Evolutionary conservation across 2,329 filamentous ascomycete species (phyloP).

Genomic region (Colletotrichum tanaceti): DNA sequence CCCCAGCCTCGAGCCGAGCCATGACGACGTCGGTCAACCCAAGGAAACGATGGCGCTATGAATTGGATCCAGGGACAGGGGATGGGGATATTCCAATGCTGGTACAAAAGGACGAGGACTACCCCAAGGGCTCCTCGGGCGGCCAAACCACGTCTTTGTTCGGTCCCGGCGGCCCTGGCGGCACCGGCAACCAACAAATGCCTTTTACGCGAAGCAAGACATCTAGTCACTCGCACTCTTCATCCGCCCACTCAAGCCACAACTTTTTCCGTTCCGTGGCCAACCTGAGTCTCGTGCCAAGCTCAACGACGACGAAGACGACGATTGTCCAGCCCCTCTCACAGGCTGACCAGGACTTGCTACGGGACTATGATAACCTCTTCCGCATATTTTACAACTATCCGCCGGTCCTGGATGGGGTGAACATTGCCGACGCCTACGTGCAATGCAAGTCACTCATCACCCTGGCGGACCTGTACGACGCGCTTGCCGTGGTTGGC

Average conservation of each 20-base stretch:
- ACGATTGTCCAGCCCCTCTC: slow-evolving; percentile 56
- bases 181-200: slow-evolving; percentile 29
- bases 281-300: slow-evolving; percentile 71
- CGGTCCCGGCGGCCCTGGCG: slow-evolving; percentile 50
- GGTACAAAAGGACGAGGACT: slow-evolving; percentile 75
- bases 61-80: slow-evolving; percentile 80
- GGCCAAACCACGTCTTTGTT: slow-evolving; percentile 63
- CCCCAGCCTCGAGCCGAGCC: slow-evolving; percentile 9
- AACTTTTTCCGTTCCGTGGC: slow-evolving; percentile 90
- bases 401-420: slow-evolving; percentile 80
- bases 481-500: slow-evolving; percentile 87
- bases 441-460: slow-evolving; percentile 93
- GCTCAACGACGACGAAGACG: slow-evolving; percentile 57
- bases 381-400: slow-evolving; percentile 98
- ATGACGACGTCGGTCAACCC: slow-evolving; percentile 48
- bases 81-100: slow-evolving; percentile 87
- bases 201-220: slow-evolving; percentile 66
- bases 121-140: slow-evolving; percentile 19
- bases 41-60: slow-evolving; percentile 82
- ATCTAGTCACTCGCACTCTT: slow-evolving; percentile 67
- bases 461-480: slow-evolving; percentile 92
- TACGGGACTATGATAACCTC: slow-evolving; percentile 94
- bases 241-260: slow-evolving; percentile 53
- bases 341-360: slow-evolving; percentile 76
- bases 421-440: slow-evolving; percentile 93